Conservation (phyloP, 306 rosid genomes). For the Cajanus cajan region DNA sequence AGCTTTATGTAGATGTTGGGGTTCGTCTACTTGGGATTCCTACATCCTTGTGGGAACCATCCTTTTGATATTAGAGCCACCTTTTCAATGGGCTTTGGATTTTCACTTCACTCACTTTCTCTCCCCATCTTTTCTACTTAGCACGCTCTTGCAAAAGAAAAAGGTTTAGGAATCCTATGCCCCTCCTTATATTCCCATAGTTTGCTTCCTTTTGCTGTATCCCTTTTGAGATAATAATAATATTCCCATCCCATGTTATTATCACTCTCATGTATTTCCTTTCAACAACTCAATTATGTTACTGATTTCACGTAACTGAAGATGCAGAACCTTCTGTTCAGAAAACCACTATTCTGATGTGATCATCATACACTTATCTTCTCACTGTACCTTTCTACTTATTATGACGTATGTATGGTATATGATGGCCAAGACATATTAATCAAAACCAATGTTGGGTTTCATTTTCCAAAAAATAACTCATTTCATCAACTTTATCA, state of each 20-base stretch:
- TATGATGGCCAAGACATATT: not conserved
- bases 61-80: slow-evolving; percentile 62
- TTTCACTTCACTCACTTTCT: slow-evolving; percentile 62
- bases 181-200: slow-evolving; percentile 66
- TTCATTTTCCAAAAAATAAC: not conserved
- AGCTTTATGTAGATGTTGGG: slow-evolving; percentile 67
- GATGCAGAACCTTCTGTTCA: slow-evolving; percentile 40
- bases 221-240: slow-evolving; percentile 65
- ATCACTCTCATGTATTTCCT: slow-evolving; percentile 31
- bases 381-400: slow-evolving; percentile 36
- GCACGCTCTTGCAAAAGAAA: slow-evolving; percentile 67
- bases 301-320: slow-evolving; percentile 33
- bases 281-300: slow-evolving; percentile 29
- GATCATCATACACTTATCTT: slow-evolving; percentile 32
- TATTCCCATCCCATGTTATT: slow-evolving; percentile 39
- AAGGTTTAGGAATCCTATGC: slow-evolving; percentile 93
- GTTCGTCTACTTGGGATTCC: slow-evolving; percentile 87
- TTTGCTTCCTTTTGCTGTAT: slow-evolving; percentile 58
- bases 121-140: slow-evolving; percentile 56
- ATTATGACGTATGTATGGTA: slow-evolving; percentile 26
- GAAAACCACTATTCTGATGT: slow-evolving; percentile 27
- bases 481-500: slow-evolving; percentile 26
- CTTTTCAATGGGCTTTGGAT: slow-evolving; percentile 57
- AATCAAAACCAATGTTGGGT: not conserved
- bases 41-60: slow-evolving; percentile 67